Conservation (phyloP, 1,284 basidiomycete genomes). For the Acaromyces ingoldii region DNA sequence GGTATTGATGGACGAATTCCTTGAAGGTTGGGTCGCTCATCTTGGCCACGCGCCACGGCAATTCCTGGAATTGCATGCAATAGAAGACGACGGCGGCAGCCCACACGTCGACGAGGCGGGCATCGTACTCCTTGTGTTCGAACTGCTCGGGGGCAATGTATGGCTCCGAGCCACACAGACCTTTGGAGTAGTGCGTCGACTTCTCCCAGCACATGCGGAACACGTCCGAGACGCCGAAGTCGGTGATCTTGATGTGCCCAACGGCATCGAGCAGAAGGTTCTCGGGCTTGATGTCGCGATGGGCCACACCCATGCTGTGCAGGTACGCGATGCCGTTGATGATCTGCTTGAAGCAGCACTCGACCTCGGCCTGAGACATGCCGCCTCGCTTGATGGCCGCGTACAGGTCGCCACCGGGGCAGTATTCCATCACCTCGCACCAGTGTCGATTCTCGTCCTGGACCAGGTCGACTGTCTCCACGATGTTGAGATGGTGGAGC, state of each 20-base stretch:
- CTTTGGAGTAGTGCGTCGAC: constrained; percentile 93
- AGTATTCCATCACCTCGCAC: constrained; percentile 99
- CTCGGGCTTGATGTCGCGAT: constrained; percentile 97
- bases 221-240: constrained; percentile 96
- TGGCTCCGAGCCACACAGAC: constrained; percentile 92
- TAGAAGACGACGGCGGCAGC: constrained; percentile 95
- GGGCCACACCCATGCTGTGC: constrained; percentile 92
- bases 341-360: constrained; percentile 97
- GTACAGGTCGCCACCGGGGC: constrained; percentile 85
- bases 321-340: constrained; percentile 81
- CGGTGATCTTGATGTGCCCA: constrained; percentile 96
- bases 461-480: constrained; percentile 96
- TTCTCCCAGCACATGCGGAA: constrained; percentile 97
- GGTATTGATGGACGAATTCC: constrained; percentile 69
- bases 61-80: constrained; percentile 63
- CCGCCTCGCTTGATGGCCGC: constrained; percentile 96
- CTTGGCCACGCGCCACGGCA: constrained; percentile 88
- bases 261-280: constrained; percentile 89
- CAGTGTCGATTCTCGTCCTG: constrained; percentile 93
- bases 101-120: constrained; percentile 95
- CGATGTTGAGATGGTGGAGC: constrained; percentile 88
- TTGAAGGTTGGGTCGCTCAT: constrained; percentile 74
- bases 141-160: constrained; percentile 99
- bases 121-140: constrained; percentile 93
- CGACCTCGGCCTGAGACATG: constrained; percentile 89